These are phyloP conservation scores for Phytophthora kernoviae DNA, from an alignment of 352 stramenopile genomes.

Conservation along the genomic window DNA sequence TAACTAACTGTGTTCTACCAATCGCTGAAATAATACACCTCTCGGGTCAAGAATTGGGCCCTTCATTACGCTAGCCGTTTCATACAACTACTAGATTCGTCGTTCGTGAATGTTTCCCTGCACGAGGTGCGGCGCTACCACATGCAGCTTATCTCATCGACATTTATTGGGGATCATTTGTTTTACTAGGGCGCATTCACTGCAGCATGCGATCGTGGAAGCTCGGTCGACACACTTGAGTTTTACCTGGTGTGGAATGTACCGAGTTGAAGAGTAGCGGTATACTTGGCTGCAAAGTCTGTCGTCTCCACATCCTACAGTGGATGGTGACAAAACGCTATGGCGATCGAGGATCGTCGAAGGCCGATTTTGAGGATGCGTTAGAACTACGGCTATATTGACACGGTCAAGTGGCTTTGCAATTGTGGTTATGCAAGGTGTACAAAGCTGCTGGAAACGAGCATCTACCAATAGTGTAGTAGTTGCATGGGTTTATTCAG, in stretches of 20 bases:
- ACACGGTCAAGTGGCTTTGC: neutral
- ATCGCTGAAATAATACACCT: too few species aligned
- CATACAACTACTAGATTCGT: too few species aligned
- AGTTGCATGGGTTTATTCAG: too few species aligned
- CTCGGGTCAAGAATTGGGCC: too few species aligned
- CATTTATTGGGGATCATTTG: neutral
- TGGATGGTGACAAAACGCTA: neutral
- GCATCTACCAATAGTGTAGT: too few species aligned
- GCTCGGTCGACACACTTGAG: neutral
- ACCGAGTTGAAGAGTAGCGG: neutral
- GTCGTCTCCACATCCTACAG: neutral
- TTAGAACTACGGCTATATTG: neutral
- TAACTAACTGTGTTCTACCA: too few species aligned
- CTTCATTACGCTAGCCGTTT: too few species aligned
- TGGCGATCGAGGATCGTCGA: neutral
- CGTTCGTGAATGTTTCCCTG: too few species aligned
- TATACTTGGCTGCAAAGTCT: neutral
- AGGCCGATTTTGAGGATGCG: neutral
- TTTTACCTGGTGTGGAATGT: neutral
- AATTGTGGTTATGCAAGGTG: too few species aligned
- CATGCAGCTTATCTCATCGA: too few species aligned
- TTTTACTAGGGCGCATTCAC: neutral
- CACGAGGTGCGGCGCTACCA: constrained; percentile 4
- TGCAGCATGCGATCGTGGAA: neutral
- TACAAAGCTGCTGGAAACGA: too few species aligned